phyloP scores from a whole-genome alignment of 129 eudicot genomes.

The Arctium lappa region DNA sequence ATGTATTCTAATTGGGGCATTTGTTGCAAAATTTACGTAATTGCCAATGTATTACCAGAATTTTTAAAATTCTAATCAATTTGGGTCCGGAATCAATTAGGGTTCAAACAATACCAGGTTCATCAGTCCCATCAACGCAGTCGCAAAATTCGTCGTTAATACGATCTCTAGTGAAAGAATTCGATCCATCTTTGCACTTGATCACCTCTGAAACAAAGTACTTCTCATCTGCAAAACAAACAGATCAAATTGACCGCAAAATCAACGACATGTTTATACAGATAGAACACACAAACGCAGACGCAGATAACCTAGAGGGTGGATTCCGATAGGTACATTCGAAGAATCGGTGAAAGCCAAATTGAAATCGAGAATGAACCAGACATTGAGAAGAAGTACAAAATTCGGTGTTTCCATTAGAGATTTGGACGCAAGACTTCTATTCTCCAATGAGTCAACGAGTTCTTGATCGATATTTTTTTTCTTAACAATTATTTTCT shows the following conservation, averaged over 20 bases:
- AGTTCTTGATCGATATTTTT: too few relatives aligned
- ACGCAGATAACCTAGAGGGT: constrained; percentile 63
- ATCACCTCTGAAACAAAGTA: constrained; percentile 68
- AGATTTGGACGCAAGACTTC: not conserved
- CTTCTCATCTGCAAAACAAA: constrained; percentile 53
- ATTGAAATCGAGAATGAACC: not conserved
- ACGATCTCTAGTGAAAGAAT: constrained; percentile 66
- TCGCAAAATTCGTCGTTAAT: constrained; percentile 87
- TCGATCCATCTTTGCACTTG: constrained; percentile 81
- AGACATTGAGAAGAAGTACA: not conserved
- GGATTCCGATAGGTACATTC: constrained; percentile 58
- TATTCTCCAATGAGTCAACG: constrained; percentile 16
- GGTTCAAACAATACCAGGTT: constrained; percentile 60
- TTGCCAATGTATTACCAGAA: not conserved
- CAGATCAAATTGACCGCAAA: not conserved
- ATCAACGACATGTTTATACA: not conserved
- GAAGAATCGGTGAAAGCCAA: constrained; percentile 20
- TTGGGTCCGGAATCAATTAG: not conserved
- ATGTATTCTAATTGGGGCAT: constrained; percentile 3
- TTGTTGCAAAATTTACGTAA: not conserved
- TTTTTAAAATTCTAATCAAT: not conserved
- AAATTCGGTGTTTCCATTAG: constrained; percentile 13
- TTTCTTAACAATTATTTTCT: too few relatives aligned
- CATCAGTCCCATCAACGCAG: constrained; percentile 92
- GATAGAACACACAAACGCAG: not conserved